Conservation (phyloP, 306 rosid genomes). For the Sechiopsis laciniata region DNA sequence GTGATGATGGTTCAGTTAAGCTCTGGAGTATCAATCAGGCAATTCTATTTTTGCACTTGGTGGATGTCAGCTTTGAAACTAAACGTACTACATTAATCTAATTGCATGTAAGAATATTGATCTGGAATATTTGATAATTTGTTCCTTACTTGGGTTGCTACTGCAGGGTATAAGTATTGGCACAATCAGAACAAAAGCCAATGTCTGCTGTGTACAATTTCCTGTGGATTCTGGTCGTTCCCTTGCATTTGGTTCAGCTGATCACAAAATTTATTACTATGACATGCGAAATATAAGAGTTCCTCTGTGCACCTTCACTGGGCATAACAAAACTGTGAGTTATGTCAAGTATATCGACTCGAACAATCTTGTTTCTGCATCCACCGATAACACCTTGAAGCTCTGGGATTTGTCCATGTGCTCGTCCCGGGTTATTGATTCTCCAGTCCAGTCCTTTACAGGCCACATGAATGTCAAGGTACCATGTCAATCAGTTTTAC, state of each 20-base stretch:
- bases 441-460: constrained; percentile 69
- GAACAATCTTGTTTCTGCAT: constrained; percentile 65
- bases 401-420: constrained; percentile 92
- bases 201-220: constrained; percentile 93
- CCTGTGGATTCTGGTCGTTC: constrained; percentile 68
- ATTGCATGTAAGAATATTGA: constrained; percentile 45
- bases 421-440: constrained; percentile 66
- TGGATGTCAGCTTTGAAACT: constrained; percentile 96
- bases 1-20: constrained; percentile 91
- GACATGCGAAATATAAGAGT: constrained; percentile 68
- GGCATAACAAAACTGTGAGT: constrained; percentile 93
- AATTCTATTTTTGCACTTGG: constrained; percentile 95
- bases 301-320: constrained; percentile 77
- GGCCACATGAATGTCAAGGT: constrained; percentile 96
- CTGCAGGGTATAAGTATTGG: constrained; percentile 90
- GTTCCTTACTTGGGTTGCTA: constrained; percentile 70
- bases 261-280: constrained; percentile 79
- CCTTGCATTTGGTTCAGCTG: constrained; percentile 96
- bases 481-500: constrained; percentile 19
- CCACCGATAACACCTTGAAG: constrained; percentile 87
- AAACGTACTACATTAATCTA: constrained; percentile 86
- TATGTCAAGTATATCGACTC: constrained; percentile 71
- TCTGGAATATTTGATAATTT: constrained; percentile 66
- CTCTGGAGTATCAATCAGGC: constrained; percentile 99
- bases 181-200: constrained; percentile 89